Base-by-base conservation (phyloP, 768 basidiomycete genomes). In the Amanita rubescens region DNA sequence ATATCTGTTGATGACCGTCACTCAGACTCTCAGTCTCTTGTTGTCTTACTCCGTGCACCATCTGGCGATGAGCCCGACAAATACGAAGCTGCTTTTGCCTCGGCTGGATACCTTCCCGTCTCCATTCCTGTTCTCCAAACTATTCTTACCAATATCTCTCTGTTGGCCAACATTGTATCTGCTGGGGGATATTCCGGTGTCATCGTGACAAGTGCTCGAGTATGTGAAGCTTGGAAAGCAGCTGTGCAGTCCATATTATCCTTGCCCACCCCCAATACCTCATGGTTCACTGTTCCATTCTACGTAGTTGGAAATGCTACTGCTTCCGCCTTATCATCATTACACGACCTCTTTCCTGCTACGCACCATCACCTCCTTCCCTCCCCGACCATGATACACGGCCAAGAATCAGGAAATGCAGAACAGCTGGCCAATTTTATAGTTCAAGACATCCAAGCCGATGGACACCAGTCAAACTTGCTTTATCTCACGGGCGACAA, bases 401-500 rank as follows among this genome's bases (percentile, higher is more conserved):
- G 77, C n/a, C 68, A 69, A 56, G 71, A 79, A 7, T 72, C 82
- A 2, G 92, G 91, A 3, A 87, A 76, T 14, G 80, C 79, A 17
- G 83, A 83, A 59, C 70, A 74, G 34, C 80, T 91, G 11, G 87
- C 81, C 0, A 69, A 65, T 14, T 87, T 81, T 61, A 87, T 93
- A 56, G 59, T 85, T 42, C 58, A 63, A 0, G 71, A 75, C 46
- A 17, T 64, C 8, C 47, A 58, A 9, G 42, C 46, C 35, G 17
- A 22, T 25, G n/a, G 15, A 53, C 53, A 52, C 60, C 14, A 72
- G 43, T 5, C 41, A n/a, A 62, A 24, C 27, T 62, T 94, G 45
- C 65, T 94, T 5, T 92, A 90, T 63, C 75, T 95, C 8, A 89
- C 83, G 10, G 91, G 91, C 19, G 92, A 94, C 75, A 94, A 93